Percentiles rank a stretch among this genome's conserved stretches.
These are phyloP conservation scores for Psilocybe sp. DNA, from an alignment of 768 basidiomycete species.

Conservation along the genomic window DNA sequence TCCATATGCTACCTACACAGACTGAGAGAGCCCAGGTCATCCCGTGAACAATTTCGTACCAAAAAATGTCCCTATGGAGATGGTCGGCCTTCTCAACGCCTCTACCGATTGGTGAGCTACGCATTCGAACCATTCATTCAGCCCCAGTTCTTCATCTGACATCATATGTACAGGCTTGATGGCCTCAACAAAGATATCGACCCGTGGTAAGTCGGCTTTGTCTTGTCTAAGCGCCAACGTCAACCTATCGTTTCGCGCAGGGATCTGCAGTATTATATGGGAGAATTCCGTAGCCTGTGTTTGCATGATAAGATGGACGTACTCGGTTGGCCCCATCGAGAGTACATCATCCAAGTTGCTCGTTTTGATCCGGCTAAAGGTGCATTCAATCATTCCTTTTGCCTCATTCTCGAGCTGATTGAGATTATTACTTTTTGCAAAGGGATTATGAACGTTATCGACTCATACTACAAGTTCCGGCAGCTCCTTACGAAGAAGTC, in stretches of 20 bases:
- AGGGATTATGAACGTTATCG: slow-evolving; percentile 83
- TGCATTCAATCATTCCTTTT: slow-evolving; percentile 7
- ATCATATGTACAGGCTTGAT: slow-evolving; percentile 61
- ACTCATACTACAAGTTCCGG: slow-evolving; percentile 85
- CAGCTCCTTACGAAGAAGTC: slow-evolving; percentile 49
- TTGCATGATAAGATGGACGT: slow-evolving; percentile 78
- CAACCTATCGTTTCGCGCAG: slow-evolving; percentile 16
- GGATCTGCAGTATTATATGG: slow-evolving; percentile 89
- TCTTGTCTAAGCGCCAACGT: not conserved
- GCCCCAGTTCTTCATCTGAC: not conserved
- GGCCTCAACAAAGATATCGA: slow-evolving; percentile 89
- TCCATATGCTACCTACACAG: not conserved
- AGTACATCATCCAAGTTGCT: slow-evolving; percentile 90
- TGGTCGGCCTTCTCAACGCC: slow-evolving; percentile 72
- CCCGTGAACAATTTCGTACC: slow-evolving; percentile 95
- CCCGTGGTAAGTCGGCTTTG: slow-evolving; percentile 39
- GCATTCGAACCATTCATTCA: no score
- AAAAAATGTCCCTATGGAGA: slow-evolving; percentile 71
- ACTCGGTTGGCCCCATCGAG: slow-evolving; percentile 74
- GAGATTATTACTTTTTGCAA: slow-evolving; percentile 23
- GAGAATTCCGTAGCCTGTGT: slow-evolving; percentile 79
- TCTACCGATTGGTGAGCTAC: slow-evolving; percentile 78
- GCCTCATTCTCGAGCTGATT: not conserved
- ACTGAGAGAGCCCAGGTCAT: slow-evolving; percentile 46
- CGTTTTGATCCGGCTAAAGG: slow-evolving; percentile 84